Base-by-base conservation (phyloP, 129 eudicot species). In the Lactuca sativa region DNA sequence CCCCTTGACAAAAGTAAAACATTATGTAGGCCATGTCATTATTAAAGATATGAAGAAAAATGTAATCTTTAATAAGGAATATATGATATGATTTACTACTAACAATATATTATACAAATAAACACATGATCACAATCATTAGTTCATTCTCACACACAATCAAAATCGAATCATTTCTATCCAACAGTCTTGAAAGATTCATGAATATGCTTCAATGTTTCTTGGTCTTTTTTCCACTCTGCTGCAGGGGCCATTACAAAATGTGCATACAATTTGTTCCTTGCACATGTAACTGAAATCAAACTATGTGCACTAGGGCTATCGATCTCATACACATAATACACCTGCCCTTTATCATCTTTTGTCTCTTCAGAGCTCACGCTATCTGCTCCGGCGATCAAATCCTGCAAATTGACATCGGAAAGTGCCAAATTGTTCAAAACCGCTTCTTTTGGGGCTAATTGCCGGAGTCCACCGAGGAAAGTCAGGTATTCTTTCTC, bases 311-410 rank as follows among this genome's bases (percentile, higher is more conserved):
- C 82, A 6, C 77, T 84, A 33, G 66, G 57, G 7, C 95, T 78
- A 73, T 86, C 88, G 64, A 92, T 77, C 80, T 92, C 98, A 49
- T 86, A 92, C 53, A 78, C 85, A 64, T 92, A 92, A 56, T 92
- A 92, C 30, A 86, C 74, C 79, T 92, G 96, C 38, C 98, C 96
- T 0, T 81, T 86, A n/a, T 92, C 98, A 40, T 92, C 98, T 71
- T 83, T 86, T 62, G 64, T 77, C 70, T 92, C 98, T 44, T 84
- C 84, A 3, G 96, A 74, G 7, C 66, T 82, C 71, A 92, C 86
- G 6, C 59, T 72, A 18, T 89, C 96, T 3, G 98, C 98, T 63
- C 77, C 59, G 0, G 91, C 77, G 10, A 92, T 86, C 18, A 86
- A 43, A 48, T 92, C 98, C 38, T 84, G 98, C 88, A 92, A 73